Evolutionary conservation across 805 yeast species (phyloP), one percentile per base, ranked within the genome.

Genomic region (Schwanniomyces pseudopolymorphus): DNA sequence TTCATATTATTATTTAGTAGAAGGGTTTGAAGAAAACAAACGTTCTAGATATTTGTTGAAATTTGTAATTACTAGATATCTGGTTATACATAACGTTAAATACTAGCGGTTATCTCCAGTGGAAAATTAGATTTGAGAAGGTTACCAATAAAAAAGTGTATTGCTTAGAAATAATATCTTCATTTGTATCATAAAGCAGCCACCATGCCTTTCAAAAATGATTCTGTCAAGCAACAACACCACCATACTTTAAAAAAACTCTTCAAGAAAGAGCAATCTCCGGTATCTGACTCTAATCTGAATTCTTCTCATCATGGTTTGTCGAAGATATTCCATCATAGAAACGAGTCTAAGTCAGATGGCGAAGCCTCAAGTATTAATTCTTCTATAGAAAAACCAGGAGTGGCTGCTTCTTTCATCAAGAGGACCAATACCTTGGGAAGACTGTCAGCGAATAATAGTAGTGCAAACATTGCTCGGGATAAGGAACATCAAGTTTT

Each of bases 311-410:
- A 49, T 14, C 40, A 33, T 9, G 61, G 58, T 11, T 42, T 61
- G 26, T 46, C 55, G 4, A 58, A 55, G 44, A 27, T 59, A 16
- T 59, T 59, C 39, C 66, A 59, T 35, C 60, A 57, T 41, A 46
- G 49, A 40, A 43, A 52, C 3, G 45, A 44, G 4, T 22, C 47
- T 9, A 41, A 44, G 17, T 40, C 40, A 4, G 47, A 44, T 13
- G 24, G 27, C 3, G 28, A 38, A 14, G 3, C 11, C 13, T 38
- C 40, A 13, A 21, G 28, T 24, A 14, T 24, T 4, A 38, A 19
- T 13, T 39, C 38, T 3, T 13, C 47, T 17, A 11, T 19, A 10
- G 22, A 19, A 13, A 36, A 21, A 21, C 9, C 39, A 19, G 39
- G 39, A 20, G 4, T 7, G 3, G 13, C 28, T 26, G 10, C 25